Conservation (phyloP, 2,329 filamentous ascomycete species). For the Pestalotiopsis sp. region DNA sequence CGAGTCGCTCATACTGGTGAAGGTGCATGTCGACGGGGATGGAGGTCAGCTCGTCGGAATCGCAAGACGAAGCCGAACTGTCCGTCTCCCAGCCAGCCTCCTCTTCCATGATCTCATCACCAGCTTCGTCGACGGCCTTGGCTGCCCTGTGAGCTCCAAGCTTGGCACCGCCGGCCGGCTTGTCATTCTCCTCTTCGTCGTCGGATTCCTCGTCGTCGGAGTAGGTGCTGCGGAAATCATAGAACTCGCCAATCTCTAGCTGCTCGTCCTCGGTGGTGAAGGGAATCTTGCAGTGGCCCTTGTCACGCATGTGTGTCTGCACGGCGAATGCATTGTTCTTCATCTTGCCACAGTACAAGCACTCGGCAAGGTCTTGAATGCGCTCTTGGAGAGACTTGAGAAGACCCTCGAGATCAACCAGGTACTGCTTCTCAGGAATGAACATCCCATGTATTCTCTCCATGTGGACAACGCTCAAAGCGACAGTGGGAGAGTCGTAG, state of each 20-base stretch:
- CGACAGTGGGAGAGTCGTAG: constrained; percentile 72
- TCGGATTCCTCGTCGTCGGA: constrained; percentile 64
- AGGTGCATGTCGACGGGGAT: constrained; percentile 74
- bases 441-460: constrained; percentile 92
- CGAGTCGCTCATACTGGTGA: constrained; percentile 72
- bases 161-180: constrained; percentile 65
- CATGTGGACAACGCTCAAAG: constrained; percentile 88
- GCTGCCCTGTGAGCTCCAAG: constrained; percentile 62
- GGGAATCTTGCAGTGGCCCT: constrained; percentile 94
- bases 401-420: constrained; percentile 81
- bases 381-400: constrained; percentile 78
- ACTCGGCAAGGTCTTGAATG: constrained; percentile 79
- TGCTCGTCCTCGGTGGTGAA: constrained; percentile 88
- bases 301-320: constrained; percentile 97
- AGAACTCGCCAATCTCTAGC: constrained; percentile 92
- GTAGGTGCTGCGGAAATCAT: constrained; percentile 96
- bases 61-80: constrained; percentile 83
- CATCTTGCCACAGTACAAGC: constrained; percentile 83
- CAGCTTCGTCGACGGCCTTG: constrained; percentile 53
- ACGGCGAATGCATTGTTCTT: constrained; percentile 78
- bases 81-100: constrained; percentile 90
- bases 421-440: constrained; percentile 83
- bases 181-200: constrained; percentile 56
- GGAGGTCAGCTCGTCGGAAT: constrained; percentile 80
- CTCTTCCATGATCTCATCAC: constrained; percentile 56